phyloP scores from a whole-genome alignment of 805 yeast genomes.

The Danielozyma ontarioensis region DNA sequence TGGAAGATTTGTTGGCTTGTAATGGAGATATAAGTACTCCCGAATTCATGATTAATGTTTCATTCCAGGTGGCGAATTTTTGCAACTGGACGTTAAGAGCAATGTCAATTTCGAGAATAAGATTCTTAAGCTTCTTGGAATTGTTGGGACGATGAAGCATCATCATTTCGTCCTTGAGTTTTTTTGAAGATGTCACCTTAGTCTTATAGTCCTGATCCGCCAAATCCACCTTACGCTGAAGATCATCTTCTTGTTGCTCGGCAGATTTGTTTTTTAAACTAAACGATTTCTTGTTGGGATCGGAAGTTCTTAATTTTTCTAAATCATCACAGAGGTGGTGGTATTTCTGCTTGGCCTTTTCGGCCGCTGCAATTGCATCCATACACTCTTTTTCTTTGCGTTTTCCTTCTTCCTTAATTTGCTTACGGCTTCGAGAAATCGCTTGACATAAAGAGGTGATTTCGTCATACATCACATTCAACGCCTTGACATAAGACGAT shows the following conservation, averaged over 20 bases:
- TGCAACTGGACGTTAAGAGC: constrained; percentile 86
- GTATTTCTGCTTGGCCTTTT: constrained; percentile 76
- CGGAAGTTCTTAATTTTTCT: constrained; percentile 74
- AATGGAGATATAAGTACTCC: constrained; percentile 83
- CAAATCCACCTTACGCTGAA: constrained; percentile 68
- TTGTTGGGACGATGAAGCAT: constrained; percentile 72
- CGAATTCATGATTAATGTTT: constrained; percentile 73
- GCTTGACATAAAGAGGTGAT: constrained; percentile 64
- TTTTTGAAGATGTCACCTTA: constrained; percentile 67
- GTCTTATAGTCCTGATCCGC: constrained; percentile 86
- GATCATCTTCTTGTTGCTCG: constrained; percentile 87
- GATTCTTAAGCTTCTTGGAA: constrained; percentile 64
- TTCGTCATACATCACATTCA: constrained; percentile 84
- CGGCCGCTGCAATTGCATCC: constrained; percentile 80
- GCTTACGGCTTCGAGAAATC: constrained; percentile 68
- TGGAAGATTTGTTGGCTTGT: constrained; percentile 47
- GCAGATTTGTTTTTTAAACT: constrained; percentile 75
- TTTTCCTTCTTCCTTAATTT: constrained; percentile 74
- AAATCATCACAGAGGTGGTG: constrained; percentile 78
- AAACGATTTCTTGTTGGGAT: constrained; percentile 79
- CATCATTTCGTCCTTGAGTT: constrained; percentile 67
- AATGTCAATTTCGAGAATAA: constrained; percentile 81
- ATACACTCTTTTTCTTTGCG: constrained; percentile 77
- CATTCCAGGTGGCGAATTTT: constrained; percentile 83
- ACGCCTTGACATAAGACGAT: constrained; percentile 67